Base-by-base conservation (phyloP, 345 rosid species). In the Capsella bursapastoris region DNA sequence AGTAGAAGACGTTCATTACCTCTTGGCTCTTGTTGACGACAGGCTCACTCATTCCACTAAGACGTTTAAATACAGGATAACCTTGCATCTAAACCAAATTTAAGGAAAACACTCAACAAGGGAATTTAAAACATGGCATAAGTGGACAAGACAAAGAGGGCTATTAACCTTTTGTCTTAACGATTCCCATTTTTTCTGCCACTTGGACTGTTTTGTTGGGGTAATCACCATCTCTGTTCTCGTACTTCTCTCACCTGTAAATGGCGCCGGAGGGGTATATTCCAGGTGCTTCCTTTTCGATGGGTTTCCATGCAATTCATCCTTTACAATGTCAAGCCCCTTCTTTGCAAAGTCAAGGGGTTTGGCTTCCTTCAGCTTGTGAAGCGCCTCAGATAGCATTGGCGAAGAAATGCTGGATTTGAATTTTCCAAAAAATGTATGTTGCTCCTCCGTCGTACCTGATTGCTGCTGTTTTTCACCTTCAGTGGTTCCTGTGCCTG, bases 21-120 rank as follows among this genome's bases (percentile, higher is more conserved):
- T 96, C 98, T 70, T 96, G 97, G 80, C 93, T 66, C 83, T 92
- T 92, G 11, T 78, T 81, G 67, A 92, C 92, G 67, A 92, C 94
- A 51, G 99, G 98, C 74, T 95, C 94, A 70, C 98, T 90, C 51
- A 84, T 61, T 67, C 88, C 91, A 71, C 86, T 66, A 25, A 86
- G 48, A 37, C 81, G 98, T 81, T 83, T 90, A 85, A 92, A 85
- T 57, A 83, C 58, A 68, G 91, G 91, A 83, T 86, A 67, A 38
- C 83, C 87, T 85, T 78, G 91, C 90, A 96, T 82, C 98, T 96
- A 74, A 32, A 50, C 45, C 47, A 62, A 73, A 67, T 12, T 53
- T 35, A 44, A 35, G 16, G 29, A 41, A 48, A 32, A 48, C 8
- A 35, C 43, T 73, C 35, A 68, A 49, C 60, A 79, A 56, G 28